Conservation (phyloP, 2,329 filamentous ascomycete species). For the Microdochium nivale region DNA sequence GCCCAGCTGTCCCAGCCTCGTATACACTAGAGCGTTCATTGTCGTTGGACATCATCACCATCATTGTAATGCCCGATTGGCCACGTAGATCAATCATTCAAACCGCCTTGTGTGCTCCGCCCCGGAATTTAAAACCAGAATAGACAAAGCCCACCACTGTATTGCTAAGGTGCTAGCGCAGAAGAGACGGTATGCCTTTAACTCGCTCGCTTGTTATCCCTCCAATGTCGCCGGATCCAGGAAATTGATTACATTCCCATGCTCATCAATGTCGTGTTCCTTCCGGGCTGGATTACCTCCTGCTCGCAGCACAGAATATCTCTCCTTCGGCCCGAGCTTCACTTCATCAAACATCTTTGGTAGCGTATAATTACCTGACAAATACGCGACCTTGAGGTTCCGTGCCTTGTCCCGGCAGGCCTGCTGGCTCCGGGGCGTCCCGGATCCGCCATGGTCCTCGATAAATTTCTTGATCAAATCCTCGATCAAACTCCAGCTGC, state of each 20-base stretch:
- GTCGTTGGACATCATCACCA: no score
- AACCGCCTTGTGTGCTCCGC: no score
- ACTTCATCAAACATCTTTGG: conserved; percentile 42
- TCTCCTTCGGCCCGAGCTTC: conserved; percentile 41
- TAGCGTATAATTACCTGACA: conserved; percentile 33
- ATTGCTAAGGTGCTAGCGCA: no score
- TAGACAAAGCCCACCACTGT: no score
- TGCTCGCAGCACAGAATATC: conserved; percentile 24
- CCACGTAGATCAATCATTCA: no score
- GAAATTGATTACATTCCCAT: conserved; percentile 30
- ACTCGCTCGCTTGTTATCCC: no score
- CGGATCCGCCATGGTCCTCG: conserved; percentile 27
- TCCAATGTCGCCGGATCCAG: neutral
- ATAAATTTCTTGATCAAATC: no score
- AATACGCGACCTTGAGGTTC: conserved; percentile 43
- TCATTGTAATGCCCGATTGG: no score
- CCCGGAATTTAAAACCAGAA: no score
- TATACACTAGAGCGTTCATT: no score
- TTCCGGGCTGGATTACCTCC: conserved; percentile 41
- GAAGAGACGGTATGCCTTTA: no score
- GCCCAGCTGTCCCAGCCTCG: no score
- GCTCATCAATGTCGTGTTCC: conserved; percentile 34
- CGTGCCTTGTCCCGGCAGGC: conserved; percentile 50
- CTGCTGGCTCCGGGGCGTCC: conserved; percentile 40
- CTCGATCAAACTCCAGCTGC: conserved; percentile 31